Conservation (phyloP, 371 early-diverging fungal genomes). For the Rhizopus microsporus region DNA sequence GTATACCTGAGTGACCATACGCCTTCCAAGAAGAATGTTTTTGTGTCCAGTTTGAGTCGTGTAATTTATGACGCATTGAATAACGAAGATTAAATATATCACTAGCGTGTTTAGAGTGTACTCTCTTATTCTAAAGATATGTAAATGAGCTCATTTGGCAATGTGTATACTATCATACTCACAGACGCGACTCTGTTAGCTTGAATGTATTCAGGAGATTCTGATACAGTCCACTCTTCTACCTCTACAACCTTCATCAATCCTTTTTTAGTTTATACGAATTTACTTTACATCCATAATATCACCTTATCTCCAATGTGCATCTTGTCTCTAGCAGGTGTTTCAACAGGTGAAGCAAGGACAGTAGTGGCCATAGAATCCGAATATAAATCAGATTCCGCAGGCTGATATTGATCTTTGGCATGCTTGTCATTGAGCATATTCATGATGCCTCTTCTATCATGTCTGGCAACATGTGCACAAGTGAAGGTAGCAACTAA, state of each 20-base stretch:
- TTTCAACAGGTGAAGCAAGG: not conserved
- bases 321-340: not conserved
- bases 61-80: not conserved
- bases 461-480: no score
- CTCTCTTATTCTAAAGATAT: constrained; percentile 1
- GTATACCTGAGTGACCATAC: no score
- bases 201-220: not conserved
- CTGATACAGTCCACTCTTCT: constrained; percentile 3
- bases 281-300: not conserved
- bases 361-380: not conserved
- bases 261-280: not conserved
- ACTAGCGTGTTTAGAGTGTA: not conserved
- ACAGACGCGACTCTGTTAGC: not conserved
- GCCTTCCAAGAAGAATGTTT: no score
- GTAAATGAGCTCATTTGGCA: not conserved
- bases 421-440: not conserved
- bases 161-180: not conserved
- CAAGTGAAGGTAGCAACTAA: no score
- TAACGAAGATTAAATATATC: not conserved
- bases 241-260: not conserved
- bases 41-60: not conserved
- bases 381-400: constrained; percentile 8
- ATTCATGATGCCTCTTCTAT: not conserved
- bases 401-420: constrained; percentile 1
- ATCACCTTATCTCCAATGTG: not conserved